phyloP scores from a whole-genome alignment of 2,329 filamentous ascomycete species.

The Calonectria naviculata region DNA sequence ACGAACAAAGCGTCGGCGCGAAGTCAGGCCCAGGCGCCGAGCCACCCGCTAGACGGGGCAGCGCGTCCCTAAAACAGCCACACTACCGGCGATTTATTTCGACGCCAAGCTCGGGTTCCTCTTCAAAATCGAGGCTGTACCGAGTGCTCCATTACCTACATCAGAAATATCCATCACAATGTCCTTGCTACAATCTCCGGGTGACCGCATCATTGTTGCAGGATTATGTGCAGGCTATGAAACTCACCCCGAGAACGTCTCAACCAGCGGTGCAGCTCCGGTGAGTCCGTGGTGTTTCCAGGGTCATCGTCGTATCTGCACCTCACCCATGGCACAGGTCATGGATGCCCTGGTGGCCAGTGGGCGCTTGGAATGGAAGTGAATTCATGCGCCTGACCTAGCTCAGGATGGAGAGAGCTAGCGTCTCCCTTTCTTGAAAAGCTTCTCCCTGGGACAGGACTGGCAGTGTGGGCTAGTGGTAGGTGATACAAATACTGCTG shows the following conservation, averaged over 20 bases:
- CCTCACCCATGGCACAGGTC: constrained; percentile 1
- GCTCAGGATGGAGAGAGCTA: constrained; percentile 3
- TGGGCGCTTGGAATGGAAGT: constrained; percentile 8
- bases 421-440: constrained; percentile 1
- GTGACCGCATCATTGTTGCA: neutral
- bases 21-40: neutral
- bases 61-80: neutral
- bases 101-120: neutral
- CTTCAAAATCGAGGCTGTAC: constrained; percentile 22
- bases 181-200: neutral
- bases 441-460: neutral
- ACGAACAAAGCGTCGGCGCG: neutral
- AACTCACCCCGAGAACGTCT: constrained; percentile 22
- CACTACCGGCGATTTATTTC: neutral
- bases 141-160: neutral
- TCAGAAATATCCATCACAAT: neutral
- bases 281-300: constrained; percentile 29
- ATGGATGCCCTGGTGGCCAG: constrained; percentile 25
- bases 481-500: neutral
- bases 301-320: constrained; percentile 28
- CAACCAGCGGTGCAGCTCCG: constrained; percentile 27
- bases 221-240: constrained; percentile 27
- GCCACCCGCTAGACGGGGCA: neutral
- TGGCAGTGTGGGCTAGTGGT: neutral
- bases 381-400: constrained; percentile 12